Evolutionary conservation across 139 green algal genomes (phyloP).

Genomic region (Chlamydomonas sphaeroides): DNA sequence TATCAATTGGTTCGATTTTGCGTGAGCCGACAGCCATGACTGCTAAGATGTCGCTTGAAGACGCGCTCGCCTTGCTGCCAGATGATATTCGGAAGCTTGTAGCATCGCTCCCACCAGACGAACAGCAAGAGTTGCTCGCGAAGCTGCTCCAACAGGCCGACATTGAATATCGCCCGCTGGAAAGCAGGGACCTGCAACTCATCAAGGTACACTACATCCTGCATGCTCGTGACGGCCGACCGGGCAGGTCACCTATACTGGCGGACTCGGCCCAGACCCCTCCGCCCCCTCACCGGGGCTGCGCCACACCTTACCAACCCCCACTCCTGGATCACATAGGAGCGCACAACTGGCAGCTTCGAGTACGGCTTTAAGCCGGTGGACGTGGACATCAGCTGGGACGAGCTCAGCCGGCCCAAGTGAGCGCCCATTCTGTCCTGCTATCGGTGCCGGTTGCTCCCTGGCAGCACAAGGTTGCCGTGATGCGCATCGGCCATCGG

Average conservation of each 20-base stretch:
- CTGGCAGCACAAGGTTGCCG: too few relatives aligned
- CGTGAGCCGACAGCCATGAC: too few relatives aligned
- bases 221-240: too few relatives aligned
- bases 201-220: slow-evolving; percentile 2
- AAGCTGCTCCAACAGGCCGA: slow-evolving; percentile 7
- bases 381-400: slow-evolving; percentile 47
- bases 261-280: too few relatives aligned
- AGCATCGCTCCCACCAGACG: not conserved
- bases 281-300: too few relatives aligned
- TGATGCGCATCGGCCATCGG: too few relatives aligned
- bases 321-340: too few relatives aligned
- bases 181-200: not conserved
- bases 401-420: slow-evolving; percentile 33
- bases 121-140: not conserved
- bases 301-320: too few relatives aligned
- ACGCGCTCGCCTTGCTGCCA: slow-evolving; percentile 27
- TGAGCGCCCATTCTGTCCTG: not conserved
- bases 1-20: too few relatives aligned
- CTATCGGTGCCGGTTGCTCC: too few relatives aligned
- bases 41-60: not conserved
- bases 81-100: slow-evolving; percentile 27
- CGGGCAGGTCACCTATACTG: too few relatives aligned
- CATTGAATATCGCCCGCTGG: slow-evolving; percentile 20
- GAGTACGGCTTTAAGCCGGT: slow-evolving; percentile 38
- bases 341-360: slow-evolving; percentile 14